Evolutionary conservation across 106 monocot genomes (phyloP).

Genomic region (Dendrobium catenatum): DNA sequence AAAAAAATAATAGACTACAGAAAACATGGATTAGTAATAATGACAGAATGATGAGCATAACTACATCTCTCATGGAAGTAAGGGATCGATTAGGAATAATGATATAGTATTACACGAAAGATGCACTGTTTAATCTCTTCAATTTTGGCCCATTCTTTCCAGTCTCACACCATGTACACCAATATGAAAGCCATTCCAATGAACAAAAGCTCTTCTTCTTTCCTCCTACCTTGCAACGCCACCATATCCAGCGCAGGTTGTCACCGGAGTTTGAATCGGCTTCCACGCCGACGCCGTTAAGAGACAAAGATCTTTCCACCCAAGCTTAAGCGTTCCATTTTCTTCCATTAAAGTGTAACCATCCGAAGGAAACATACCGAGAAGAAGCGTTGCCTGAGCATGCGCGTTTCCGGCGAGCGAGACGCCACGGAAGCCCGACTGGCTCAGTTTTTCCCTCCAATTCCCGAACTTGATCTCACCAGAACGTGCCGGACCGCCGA

Average conservation of each 20-base stretch:
- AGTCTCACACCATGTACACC: background rate
- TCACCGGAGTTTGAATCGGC: conserved; percentile 25
- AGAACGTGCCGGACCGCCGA: conserved; percentile 78
- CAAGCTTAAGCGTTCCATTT: conserved; percentile 88
- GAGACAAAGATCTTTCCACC: conserved; percentile 93
- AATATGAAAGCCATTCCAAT: background rate
- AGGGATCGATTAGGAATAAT: no score
- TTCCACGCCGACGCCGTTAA: conserved; percentile 92
- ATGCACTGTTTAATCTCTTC: no score
- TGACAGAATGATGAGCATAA: no score
- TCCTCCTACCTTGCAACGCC: background rate
- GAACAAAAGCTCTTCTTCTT: background rate
- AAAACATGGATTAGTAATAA: no score
- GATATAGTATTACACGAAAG: no score
- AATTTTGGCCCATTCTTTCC: no score
- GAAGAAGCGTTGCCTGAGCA: conserved; percentile 69
- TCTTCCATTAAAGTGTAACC: conserved; percentile 93
- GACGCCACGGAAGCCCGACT: conserved; percentile 70
- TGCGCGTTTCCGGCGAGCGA: conserved; percentile 88
- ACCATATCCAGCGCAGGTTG: background rate
- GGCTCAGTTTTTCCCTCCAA: conserved; percentile 86
- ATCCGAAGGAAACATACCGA: conserved; percentile 93
- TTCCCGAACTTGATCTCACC: conserved; percentile 80
- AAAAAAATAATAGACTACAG: no score
- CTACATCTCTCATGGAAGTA: no score